Base-by-base conservation (phyloP, 164 flowering plant genomes). In the Amborella trichopoda region DNA sequence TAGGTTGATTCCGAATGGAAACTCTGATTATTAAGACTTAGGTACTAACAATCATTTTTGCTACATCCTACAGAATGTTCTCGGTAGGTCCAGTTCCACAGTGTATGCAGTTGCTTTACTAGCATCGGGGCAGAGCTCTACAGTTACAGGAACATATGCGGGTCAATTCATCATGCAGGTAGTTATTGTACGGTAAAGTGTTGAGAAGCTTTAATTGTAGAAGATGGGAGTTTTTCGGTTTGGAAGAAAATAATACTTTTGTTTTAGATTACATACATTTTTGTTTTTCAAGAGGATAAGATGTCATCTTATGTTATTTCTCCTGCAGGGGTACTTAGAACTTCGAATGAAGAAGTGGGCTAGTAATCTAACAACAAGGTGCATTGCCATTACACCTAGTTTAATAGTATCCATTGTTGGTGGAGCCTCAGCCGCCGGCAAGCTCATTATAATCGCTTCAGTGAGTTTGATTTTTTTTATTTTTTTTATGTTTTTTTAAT, bases 121-220 rank as follows among this genome's bases (percentile, higher is more conserved):
- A 2, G 59, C 59, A 14, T 55, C 59, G 1, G 59, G 59, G 12
- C 59, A 55, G 28, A 55, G 59, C 44, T 55, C 59, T 3, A 20
- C 59, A 9, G 47, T 55, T 5, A 55, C 52, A 0, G 59, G 59
- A 26, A 55, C 59, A 23, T 55, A 55, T 22, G 46, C 59, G 3
- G 59, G 52, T 19, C 59, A 55, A 28, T 55, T 17, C 24, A 47
- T 55, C 26, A 55, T 55, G 59, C 59, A 55, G 46, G 59, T 48
- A 38, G n/a, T n/a, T n/a, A n/a, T n/a, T n/a, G n/a, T n/a, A n/a
- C n/a, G n/a, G n/a, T n/a, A n/a, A n/a, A n/a, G n/a, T n/a, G n/a
- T n/a, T n/a, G n/a, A n/a, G n/a, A n/a, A n/a, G n/a, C n/a, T n/a
- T n/a, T n/a, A n/a, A n/a, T n/a, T n/a, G n/a, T n/a, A n/a, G n/a